Conservation (phyloP, 2,329 filamentous ascomycete species). For the Colletotrichum graminicola region DNA sequence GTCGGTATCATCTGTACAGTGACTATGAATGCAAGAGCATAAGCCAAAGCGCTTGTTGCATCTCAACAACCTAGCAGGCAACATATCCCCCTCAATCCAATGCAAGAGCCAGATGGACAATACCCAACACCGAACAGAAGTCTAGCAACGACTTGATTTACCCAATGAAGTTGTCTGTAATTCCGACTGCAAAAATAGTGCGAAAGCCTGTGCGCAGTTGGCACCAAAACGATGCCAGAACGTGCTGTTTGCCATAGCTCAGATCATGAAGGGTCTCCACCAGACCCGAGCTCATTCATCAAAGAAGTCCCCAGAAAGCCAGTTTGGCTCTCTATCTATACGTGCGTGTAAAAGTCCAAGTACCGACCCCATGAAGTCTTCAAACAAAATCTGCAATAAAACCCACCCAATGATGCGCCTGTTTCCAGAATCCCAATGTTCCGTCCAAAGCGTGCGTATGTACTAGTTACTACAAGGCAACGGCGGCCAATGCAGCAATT, state of each 20-base stretch:
- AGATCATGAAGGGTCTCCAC: background rate
- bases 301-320: background rate
- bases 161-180: slow-evolving; percentile 1
- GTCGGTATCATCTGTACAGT: too few species aligned
- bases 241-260: background rate
- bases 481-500: slow-evolving; percentile 15
- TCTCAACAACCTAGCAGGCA: background rate
- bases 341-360: background rate
- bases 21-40: background rate
- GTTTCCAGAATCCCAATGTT: background rate
- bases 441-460: background rate
- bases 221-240: background rate
- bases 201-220: background rate
- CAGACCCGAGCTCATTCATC: background rate
- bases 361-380: too few species aligned
- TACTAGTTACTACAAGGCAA: slow-evolving; percentile 10
- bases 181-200: background rate
- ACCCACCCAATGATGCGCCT: slow-evolving; percentile 1
- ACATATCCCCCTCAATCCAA: background rate
- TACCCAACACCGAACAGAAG: background rate
- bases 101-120: background rate
- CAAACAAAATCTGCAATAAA: background rate
- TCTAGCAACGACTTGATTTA: too few species aligned
- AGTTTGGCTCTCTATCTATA: background rate
- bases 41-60: background rate